Evolutionary conservation across 352 stramenopile species (phyloP).

Genomic region (Thalassiosira livingstoniorum): DNA sequence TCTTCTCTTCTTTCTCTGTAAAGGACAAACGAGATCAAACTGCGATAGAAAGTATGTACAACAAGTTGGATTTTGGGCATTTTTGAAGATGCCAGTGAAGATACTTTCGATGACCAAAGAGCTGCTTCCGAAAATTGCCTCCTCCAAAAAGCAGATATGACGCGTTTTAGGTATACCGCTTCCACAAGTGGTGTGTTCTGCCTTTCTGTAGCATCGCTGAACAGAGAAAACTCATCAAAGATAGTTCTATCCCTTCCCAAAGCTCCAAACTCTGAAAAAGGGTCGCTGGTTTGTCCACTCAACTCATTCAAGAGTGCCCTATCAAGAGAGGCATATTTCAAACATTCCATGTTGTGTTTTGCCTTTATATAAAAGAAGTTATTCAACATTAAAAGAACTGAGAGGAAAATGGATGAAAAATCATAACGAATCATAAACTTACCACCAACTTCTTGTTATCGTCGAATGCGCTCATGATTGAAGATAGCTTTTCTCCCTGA

Average conservation of each 20-base stretch:
- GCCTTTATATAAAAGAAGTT: no score
- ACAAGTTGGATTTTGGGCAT: conserved; percentile 3
- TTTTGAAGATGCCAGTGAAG: conserved; percentile 9
- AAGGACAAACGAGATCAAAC: conserved; percentile 15
- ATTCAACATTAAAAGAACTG: not conserved
- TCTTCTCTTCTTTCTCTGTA: conserved; percentile 17
- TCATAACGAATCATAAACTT: not conserved
- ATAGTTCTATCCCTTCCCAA: not conserved
- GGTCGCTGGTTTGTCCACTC: not conserved
- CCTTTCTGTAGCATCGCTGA: not conserved
- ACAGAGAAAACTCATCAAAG: not conserved
- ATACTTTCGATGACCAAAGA: no score
- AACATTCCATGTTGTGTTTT: conserved; percentile 4
- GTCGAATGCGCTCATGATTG: not conserved
- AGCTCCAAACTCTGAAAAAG: conserved; percentile 11
- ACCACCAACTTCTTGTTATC: not conserved
- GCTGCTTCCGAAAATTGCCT: not conserved
- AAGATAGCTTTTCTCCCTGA: not conserved
- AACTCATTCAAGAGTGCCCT: not conserved
- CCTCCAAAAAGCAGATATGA: conserved; percentile 13
- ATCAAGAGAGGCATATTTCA: not conserved
- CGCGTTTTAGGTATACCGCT: conserved; percentile 10
- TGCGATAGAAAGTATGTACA: conserved; percentile 30
- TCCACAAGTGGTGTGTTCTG: no score
- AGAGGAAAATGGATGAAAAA: not conserved